Base-by-base conservation (phyloP, 2,329 filamentous ascomycete species). In the Sporothrix globosa region DNA sequence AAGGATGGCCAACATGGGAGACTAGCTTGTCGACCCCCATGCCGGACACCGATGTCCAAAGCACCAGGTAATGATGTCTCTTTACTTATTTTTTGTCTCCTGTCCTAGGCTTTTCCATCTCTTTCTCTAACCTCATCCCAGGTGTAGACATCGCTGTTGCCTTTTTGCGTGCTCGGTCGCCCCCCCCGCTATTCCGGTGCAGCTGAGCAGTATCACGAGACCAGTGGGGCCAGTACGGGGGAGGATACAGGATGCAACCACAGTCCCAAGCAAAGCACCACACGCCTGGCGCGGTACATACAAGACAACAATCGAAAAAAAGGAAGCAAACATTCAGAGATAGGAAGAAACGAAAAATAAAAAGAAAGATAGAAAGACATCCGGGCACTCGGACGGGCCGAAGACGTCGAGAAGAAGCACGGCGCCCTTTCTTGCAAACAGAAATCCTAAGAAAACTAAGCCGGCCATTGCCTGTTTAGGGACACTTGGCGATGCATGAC, bases 151-250 rank as follows among this genome's bases (percentile, higher is more conserved):
- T 63, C 17, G 7, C 58, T 46, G 39, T 17, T 46, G 44, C 58
- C 58, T n/a, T 63, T 61, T 63, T 46, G 39, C 6, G 11, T 46
- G n/a, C 58, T 63, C 39, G 39, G 58, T 19, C n/a, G 41, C 58
- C 58, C 58, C n/a, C 58, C 58, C 34, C 50, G 46, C 21, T 63
- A 52, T n/a, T 39, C 41, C 48, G 60, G 52, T 71, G 67, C 67
- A 69, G 70, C 34, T 48, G 52, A 39, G 58, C 14, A 48, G 17
- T 27, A 69, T 71, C 70, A 71, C 70, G 70, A 71, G 67, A 71
- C 53, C 60, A 46, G 70, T 61, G 70, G 70, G 69, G 44, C 41
- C 17, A 9, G 39, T 50, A 50, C 21, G 61, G 44, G 60, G 61
- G 41, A 48, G 17, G 24, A 65, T 50, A 44, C 61, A 65, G 44